Evolutionary conservation across 306 rosid genomes (phyloP).

Genomic region (Pyrus betulifolia): DNA sequence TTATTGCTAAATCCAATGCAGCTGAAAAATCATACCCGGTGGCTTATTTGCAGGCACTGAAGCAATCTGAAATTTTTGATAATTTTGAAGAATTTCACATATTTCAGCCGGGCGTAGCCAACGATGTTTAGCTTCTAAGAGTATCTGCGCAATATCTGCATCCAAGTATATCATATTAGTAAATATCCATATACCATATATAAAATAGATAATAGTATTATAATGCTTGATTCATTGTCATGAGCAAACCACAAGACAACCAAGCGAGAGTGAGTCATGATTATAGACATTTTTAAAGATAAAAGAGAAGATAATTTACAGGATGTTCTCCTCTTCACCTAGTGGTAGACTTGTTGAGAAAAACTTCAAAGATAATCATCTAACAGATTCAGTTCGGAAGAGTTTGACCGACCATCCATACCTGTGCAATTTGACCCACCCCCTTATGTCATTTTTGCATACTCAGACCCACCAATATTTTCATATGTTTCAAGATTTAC

Average conservation of each 20-base stretch:
- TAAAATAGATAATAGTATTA: not conserved
- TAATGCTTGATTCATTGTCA: not conserved
- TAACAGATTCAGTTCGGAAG: not conserved
- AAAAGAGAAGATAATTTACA: not conserved
- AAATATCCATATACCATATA: not conserved
- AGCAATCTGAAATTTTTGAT: slow-evolving; percentile 39
- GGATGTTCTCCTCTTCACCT: not conserved
- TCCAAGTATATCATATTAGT: slow-evolving; percentile 19
- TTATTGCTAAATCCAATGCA: not conserved
- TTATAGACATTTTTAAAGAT: not conserved
- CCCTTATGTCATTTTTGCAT: not conserved
- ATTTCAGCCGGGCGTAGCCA: slow-evolving; percentile 92
- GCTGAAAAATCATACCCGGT: slow-evolving; percentile 44
- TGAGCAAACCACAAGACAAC: not conserved
- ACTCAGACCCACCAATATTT: not conserved
- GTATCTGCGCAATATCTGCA: slow-evolving; percentile 58
- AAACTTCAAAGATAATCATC: not conserved
- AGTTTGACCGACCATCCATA: no score
- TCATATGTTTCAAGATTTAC: not conserved
- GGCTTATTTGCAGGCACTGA: slow-evolving; percentile 64
- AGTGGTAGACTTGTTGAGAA: not conserved
- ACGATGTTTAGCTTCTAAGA: slow-evolving; percentile 69
- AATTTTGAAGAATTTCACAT: slow-evolving; percentile 70
- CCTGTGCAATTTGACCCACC: not conserved
- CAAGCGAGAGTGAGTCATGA: not conserved